These are phyloP conservation scores for Yamadazyma insecticola DNA, from an alignment of 805 yeast genomes.

Conservation along the genomic window DNA sequence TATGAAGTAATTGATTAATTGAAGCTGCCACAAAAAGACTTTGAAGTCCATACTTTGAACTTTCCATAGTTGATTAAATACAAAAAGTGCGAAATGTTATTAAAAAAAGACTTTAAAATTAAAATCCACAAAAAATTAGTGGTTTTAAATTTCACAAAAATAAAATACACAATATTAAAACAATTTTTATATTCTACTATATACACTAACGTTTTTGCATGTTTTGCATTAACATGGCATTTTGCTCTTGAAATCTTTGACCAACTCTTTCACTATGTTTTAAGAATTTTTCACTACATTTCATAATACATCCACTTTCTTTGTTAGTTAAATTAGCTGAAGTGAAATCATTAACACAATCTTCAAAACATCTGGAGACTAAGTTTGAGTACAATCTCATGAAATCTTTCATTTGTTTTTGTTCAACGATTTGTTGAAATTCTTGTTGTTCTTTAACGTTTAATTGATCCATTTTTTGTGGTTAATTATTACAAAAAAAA, in stretches of 20 bases:
- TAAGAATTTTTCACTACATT: constrained; percentile 95
- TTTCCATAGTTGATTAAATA: constrained; percentile 3
- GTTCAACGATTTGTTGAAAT: constrained; percentile 91
- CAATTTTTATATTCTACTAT: constrained; percentile 4
- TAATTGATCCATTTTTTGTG: constrained; percentile 78
- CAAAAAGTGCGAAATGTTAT: constrained; percentile 1
- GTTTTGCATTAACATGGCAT: constrained; percentile 73
- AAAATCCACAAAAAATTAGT: not conserved
- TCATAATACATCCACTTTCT: constrained; percentile 81
- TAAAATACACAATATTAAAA: not conserved
- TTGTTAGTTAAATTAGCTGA: constrained; percentile 79
- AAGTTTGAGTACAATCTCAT: constrained; percentile 93
- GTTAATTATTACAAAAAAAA: too few species aligned
- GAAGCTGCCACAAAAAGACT: constrained; percentile 10
- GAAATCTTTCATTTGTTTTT: constrained; percentile 98
- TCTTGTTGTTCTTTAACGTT: constrained; percentile 96
- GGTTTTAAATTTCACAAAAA: not conserved
- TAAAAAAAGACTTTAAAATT: not conserved
- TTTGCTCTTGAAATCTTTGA: constrained; percentile 97
- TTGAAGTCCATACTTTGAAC: constrained; percentile 10
- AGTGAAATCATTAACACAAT: constrained; percentile 98
- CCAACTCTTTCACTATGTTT: constrained; percentile 98
- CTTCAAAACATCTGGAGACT: constrained; percentile 95
- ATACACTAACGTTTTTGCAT: constrained; percentile 29
- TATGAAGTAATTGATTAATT: constrained; percentile 6